Conservation (phyloP, 306 rosid genomes). For the Ammopiptanthus mongolicus region DNA sequence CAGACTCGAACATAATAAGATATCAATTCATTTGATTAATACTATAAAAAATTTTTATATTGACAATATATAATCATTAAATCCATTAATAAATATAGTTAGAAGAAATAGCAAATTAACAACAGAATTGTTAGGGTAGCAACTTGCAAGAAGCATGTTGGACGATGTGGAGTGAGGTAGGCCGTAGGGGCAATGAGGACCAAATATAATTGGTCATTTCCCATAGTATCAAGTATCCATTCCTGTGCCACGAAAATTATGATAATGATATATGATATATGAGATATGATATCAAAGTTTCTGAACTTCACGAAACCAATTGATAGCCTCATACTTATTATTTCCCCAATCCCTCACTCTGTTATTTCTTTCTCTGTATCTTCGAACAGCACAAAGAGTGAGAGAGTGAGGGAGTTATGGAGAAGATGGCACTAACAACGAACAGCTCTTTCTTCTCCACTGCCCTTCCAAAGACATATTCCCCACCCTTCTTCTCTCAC, state of each 20-base stretch:
- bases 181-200: not conserved
- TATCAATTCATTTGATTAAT: no score
- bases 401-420: constrained; percentile 25
- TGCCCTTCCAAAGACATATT: constrained; percentile 20
- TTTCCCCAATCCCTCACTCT: constrained; percentile 41
- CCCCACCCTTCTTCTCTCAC: constrained; percentile 31
- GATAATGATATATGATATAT: no score
- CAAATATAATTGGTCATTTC: not conserved
- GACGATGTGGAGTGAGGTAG: constrained; percentile 2
- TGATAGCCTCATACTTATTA: constrained; percentile 29
- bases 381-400: not conserved
- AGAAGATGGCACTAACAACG: constrained; percentile 42
- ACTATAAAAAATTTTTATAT: no score
- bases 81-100: no score
- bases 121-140: no score
- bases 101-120: no score
- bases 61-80: no score
- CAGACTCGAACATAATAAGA: no score
- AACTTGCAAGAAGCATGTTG: not conserved
- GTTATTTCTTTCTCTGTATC: constrained; percentile 12
- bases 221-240: no score
- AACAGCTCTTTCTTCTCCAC: constrained; percentile 31
- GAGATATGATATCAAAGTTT: not conserved
- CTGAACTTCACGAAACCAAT: not conserved
- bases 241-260: not conserved